Percentiles rank a stretch among this genome's conserved stretches.
Conservation (phyloP, 768 basidiomycete genomes). For the Scleroderma citrinum region DNA sequence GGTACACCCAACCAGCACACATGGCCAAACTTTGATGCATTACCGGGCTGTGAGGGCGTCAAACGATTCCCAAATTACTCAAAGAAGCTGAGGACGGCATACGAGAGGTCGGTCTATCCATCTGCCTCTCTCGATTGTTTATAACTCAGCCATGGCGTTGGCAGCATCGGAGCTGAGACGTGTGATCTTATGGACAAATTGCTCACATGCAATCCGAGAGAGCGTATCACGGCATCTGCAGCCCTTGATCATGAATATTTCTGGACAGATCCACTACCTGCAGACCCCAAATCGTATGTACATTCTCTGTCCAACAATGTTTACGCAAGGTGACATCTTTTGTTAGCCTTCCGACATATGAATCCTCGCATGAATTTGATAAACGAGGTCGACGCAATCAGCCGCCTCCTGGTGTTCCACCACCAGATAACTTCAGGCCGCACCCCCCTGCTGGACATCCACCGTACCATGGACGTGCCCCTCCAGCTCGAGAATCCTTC, state of each 20-base stretch:
- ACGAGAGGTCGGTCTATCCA: slow-evolving; percentile 48
- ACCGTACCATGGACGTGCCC: slow-evolving; percentile 30
- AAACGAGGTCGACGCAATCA: slow-evolving; percentile 57
- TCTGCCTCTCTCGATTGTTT: not conserved
- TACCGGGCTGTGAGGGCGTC: slow-evolving; percentile 78
- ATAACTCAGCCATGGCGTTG: slow-evolving; percentile 4
- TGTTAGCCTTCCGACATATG: slow-evolving; percentile 63
- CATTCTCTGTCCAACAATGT: not conserved
- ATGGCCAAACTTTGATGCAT: slow-evolving; percentile 70
- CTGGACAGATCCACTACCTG: slow-evolving; percentile 85
- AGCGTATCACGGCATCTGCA: slow-evolving; percentile 77
- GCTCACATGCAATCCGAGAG: slow-evolving; percentile 74
- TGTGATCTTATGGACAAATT: slow-evolving; percentile 79
- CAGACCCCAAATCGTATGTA: slow-evolving; percentile 73
- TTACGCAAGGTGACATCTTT: not conserved
- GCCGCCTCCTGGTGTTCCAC: slow-evolving; percentile 20
- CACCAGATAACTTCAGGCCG: slow-evolving; percentile 18
- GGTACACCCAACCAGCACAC: slow-evolving; percentile 80
- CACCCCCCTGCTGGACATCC: slow-evolving; percentile 13
- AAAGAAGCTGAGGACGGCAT: slow-evolving; percentile 51
- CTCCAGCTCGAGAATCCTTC: slow-evolving; percentile 32
- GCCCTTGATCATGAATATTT: slow-evolving; percentile 94
- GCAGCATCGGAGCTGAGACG: slow-evolving; percentile 66
- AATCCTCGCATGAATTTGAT: slow-evolving; percentile 80
- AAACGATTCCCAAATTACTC: slow-evolving; percentile 52